Evolutionary conservation across 2,329 filamentous ascomycete genomes (phyloP).

Genomic region (Fusarium odoratissimum): DNA sequence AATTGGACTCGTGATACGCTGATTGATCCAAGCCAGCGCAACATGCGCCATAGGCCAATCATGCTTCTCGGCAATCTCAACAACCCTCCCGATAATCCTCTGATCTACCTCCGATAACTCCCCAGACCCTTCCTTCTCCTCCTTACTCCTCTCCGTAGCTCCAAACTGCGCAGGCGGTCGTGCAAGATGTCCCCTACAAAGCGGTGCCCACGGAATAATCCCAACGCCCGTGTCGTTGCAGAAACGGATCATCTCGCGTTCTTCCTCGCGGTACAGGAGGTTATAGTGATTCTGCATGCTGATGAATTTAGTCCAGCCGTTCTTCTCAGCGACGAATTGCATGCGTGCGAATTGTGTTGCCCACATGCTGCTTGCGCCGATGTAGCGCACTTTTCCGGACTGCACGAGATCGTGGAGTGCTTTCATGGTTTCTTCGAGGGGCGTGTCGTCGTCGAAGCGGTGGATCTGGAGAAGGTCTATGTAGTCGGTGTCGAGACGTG

Average conservation of each 20-base stretch:
- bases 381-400: constrained; percentile 67
- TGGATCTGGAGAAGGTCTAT: constrained; percentile 67
- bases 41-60: constrained; percentile 34
- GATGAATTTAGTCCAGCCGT: constrained; percentile 68
- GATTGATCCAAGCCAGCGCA: constrained; percentile 29
- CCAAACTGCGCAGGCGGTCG: constrained; percentile 19
- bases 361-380: constrained; percentile 61
- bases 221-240: constrained; percentile 51
- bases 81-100: constrained; percentile 19
- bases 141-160: constrained; percentile 22
- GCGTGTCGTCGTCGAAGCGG: constrained; percentile 58
- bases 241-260: constrained; percentile 56
- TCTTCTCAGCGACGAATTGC: constrained; percentile 64
- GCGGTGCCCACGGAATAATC: constrained; percentile 35
- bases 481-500: constrained; percentile 50
- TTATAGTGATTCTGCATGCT: constrained; percentile 69
- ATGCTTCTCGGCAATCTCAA: constrained; percentile 17
- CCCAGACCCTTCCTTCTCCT: constrained; percentile 17
- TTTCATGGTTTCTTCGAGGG: constrained; percentile 67
- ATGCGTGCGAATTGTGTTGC: constrained; percentile 59
- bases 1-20: constrained; percentile 26
- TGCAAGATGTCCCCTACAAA: constrained; percentile 34
- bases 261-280: constrained; percentile 69
- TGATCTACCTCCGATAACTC: constrained; percentile 21
- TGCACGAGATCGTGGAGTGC: constrained; percentile 67